Evolutionary conservation across 441 rosid genomes (phyloP).

Genomic region (Viola pubescens): DNA sequence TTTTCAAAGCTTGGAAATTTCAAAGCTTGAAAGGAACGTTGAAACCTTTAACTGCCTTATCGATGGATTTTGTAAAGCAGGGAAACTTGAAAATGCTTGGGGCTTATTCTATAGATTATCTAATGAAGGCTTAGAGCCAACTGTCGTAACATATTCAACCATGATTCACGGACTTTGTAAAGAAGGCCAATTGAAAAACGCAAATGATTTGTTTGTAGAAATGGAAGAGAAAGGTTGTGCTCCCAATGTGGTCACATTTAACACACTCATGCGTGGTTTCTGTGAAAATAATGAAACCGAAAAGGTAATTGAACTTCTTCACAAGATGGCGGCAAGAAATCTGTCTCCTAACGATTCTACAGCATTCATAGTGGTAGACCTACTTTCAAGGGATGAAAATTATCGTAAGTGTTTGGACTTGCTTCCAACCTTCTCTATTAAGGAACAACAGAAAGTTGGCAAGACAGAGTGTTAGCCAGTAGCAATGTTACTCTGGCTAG

Average conservation of each 20-base stretch:
- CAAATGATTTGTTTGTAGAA: constrained; percentile 23
- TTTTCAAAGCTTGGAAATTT: constrained; percentile 2
- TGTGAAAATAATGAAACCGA: constrained; percentile 16
- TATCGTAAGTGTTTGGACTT: neutral
- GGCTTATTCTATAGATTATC: constrained; percentile 7
- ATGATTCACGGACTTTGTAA: constrained; percentile 26
- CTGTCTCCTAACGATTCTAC: constrained; percentile 1
- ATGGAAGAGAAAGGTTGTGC: constrained; percentile 33
- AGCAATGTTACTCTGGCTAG: neutral
- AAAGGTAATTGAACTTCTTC: constrained; percentile 29
- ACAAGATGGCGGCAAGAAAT: constrained; percentile 29
- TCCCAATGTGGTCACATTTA: constrained; percentile 28
- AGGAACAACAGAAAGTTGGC: too few relatives aligned
- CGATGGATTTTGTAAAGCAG: constrained; percentile 7
- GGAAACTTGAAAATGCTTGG: constrained; percentile 4
- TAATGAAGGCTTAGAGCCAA: constrained; percentile 20
- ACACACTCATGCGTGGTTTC: constrained; percentile 25
- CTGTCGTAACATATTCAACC: constrained; percentile 18
- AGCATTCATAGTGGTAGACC: neutral
- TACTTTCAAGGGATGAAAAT: constrained; percentile 2
- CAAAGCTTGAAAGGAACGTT: neutral
- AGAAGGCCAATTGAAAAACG: constrained; percentile 22
- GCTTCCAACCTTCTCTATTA: constrained; percentile 11
- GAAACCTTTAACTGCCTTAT: constrained; percentile 3
- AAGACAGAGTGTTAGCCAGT: neutral